Evolutionary conservation across 2,329 filamentous ascomycete species (phyloP).

Genomic region (Escovopsis sp.): DNA sequence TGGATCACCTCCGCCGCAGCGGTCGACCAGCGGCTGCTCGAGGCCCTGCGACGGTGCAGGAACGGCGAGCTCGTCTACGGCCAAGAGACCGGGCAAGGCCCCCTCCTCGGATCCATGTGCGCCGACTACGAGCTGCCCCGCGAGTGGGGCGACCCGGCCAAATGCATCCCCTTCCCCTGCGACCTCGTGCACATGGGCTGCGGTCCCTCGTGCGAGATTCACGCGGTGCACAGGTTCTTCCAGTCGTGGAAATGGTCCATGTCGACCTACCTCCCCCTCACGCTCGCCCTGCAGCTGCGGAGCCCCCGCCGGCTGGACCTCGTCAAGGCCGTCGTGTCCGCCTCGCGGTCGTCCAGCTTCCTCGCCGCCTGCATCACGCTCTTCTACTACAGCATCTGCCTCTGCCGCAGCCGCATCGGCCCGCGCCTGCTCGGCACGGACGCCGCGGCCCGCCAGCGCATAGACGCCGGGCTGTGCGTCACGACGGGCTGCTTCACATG

Average conservation of each 20-base stretch:
- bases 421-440: slow-evolving; percentile 49
- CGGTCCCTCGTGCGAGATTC: slow-evolving; percentile 59
- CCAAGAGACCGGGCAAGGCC: slow-evolving; percentile 53
- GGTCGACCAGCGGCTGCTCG: slow-evolving; percentile 59
- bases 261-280: slow-evolving; percentile 62
- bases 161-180: slow-evolving; percentile 61
- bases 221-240: slow-evolving; percentile 53
- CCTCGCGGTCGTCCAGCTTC: slow-evolving; percentile 60
- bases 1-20: slow-evolving; percentile 71
- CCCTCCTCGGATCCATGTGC: slow-evolving; percentile 58
- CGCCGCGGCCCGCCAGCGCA: slow-evolving; percentile 29
- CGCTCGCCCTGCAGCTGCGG: slow-evolving; percentile 46
- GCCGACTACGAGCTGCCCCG: slow-evolving; percentile 52
- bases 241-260: slow-evolving; percentile 61
- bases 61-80: slow-evolving; percentile 55
- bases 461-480: slow-evolving; percentile 54
- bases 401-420: slow-evolving; percentile 58
- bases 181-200: slow-evolving; percentile 71
- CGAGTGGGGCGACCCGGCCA: slow-evolving; percentile 58
- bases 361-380: slow-evolving; percentile 62
- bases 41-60: slow-evolving; percentile 54
- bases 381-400: slow-evolving; percentile 77
- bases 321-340: slow-evolving; percentile 41
- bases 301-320: slow-evolving; percentile 31
- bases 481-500: slow-evolving; percentile 58